Evolutionary conservation across 108 stramenopile species (phyloP).

Genomic region (Cylindrotheca fusiformis): DNA sequence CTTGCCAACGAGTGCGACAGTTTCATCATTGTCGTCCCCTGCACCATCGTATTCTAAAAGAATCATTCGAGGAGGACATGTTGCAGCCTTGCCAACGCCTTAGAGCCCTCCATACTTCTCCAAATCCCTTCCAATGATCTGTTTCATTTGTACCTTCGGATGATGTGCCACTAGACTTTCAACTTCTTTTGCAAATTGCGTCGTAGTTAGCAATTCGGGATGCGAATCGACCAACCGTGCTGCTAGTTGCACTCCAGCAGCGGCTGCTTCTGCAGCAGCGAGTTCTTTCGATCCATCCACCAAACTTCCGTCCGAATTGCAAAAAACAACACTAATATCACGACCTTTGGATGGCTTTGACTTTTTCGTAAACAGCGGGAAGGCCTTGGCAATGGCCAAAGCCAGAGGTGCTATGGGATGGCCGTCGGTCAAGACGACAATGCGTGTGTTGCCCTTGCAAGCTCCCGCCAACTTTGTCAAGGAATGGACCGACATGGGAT

Average conservation of each 20-base stretch:
- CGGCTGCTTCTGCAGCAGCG: conserved; percentile 26
- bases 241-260: conserved; percentile 56
- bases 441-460: conserved; percentile 12
- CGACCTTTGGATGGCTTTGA: conserved; percentile 22
- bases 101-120: conserved; percentile 57
- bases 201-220: conserved; percentile 54
- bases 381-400: conserved; percentile 54
- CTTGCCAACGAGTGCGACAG: conserved; percentile 82
- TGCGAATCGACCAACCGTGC: conserved; percentile 77
- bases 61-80: conserved; percentile 76
- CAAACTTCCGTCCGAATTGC: conserved; percentile 11
- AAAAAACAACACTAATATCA: conserved; percentile 24
- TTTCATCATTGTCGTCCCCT: conserved; percentile 14
- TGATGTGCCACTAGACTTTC: conserved; percentile 22
- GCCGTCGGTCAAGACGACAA: conserved; percentile 26
- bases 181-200: conserved; percentile 45
- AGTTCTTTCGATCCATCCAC: conserved; percentile 10
- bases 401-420: conserved; percentile 21
- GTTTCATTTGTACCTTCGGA: conserved; percentile 16
- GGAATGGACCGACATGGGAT: conserved; percentile 66
- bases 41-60: conserved; percentile 55
- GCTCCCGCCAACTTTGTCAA: conserved; percentile 44
- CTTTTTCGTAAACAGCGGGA: conserved; percentile 62
- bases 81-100: conserved; percentile 85
- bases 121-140: conserved; percentile 54